phyloP scores from a whole-genome alignment of 306 rosid species.

The Inga oerstediana region DNA sequence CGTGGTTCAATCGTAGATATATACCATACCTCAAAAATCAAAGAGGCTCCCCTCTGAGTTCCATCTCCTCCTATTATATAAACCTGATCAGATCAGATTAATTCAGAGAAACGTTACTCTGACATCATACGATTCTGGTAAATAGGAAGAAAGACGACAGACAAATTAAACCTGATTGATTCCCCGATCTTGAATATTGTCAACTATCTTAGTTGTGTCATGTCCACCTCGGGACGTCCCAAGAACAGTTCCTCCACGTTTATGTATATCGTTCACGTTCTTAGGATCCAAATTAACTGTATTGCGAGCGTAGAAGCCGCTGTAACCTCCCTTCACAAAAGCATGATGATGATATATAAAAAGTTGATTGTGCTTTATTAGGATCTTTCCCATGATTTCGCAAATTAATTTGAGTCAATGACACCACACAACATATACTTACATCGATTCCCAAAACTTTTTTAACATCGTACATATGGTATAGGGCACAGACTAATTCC shows the following conservation, averaged over 20 bases:
- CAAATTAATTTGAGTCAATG: background rate
- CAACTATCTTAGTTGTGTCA: conserved; percentile 84
- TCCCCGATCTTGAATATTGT: conserved; percentile 89
- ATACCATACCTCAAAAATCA: conserved; percentile 76
- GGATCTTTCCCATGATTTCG: background rate
- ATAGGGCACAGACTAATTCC: conserved; percentile 82
- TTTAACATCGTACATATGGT: conserved; percentile 91
- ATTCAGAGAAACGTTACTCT: conserved; percentile 15
- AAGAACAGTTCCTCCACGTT: conserved; percentile 91
- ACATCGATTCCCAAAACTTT: conserved; percentile 82
- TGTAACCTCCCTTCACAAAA: conserved; percentile 87
- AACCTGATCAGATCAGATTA: conserved; percentile 62
- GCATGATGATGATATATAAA: background rate
- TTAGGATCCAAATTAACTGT: conserved; percentile 69
- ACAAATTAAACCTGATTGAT: conserved; percentile 73
- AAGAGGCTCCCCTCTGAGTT: conserved; percentile 94
- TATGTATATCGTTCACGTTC: conserved; percentile 84
- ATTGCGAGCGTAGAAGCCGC: conserved; percentile 87
- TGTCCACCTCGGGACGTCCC: conserved; percentile 97
- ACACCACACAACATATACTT: conserved; percentile 23
- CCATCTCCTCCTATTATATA: conserved; percentile 99
- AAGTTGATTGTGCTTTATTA: background rate
- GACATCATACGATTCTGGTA: background rate
- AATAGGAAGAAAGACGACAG: conserved; percentile 16
- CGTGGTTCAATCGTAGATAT: background rate